Evolutionary conservation across 2,329 filamentous ascomycete genomes (phyloP), one percentile per base, ranked within the genome.

Genomic region (Aspergillus fumigatus): DNA sequence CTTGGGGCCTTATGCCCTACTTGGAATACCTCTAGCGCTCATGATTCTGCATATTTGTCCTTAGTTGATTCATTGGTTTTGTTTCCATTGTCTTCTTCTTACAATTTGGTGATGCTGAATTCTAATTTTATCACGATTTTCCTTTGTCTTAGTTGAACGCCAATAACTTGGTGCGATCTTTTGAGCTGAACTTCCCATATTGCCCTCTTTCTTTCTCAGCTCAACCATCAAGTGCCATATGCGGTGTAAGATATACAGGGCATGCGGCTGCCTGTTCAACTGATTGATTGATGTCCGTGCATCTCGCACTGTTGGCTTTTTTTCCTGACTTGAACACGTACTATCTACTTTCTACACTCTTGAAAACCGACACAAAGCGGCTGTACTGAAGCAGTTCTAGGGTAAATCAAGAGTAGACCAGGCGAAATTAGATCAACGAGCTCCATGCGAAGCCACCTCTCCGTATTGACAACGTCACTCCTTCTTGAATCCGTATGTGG

Each of bases 401-500:
- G 14, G 14, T 17, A 38, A 17, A 7, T 38, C 32, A 38, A 38
- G 14, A 38, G 14, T 38, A 38, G 32, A 17, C 32, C 32, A 1
- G 32, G 17, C n/a, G 14, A 17, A 14, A 3, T 17, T 17, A 17
- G 7, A 17, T 38, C 32, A 17, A 35, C 32, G 27, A 41, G 38
- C 14, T 23, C 29, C 40, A 38, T 10, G 32, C 32, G 2, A 5
- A 38, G 32, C 32, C 14, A 17, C 5, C 32, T 38, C 32, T 38
- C 25, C 5, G 5, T 26, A 26, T 26, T 7, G 25, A 26, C 25
- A 26, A 26, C 25, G 25, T 40, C 43, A 49, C 25, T 66, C 59
- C 55, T 69, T 64, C 25, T 65, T 68, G 58, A 74, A 74, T 23
- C 76, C 79, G 75, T 86, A 87, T 1, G 84, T 86, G 23, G 82